Evolutionary conservation across 2,329 filamentous ascomycete species (phyloP), one percentile per base, ranked within the genome.

Genomic region (Orbilia brochopaga): DNA sequence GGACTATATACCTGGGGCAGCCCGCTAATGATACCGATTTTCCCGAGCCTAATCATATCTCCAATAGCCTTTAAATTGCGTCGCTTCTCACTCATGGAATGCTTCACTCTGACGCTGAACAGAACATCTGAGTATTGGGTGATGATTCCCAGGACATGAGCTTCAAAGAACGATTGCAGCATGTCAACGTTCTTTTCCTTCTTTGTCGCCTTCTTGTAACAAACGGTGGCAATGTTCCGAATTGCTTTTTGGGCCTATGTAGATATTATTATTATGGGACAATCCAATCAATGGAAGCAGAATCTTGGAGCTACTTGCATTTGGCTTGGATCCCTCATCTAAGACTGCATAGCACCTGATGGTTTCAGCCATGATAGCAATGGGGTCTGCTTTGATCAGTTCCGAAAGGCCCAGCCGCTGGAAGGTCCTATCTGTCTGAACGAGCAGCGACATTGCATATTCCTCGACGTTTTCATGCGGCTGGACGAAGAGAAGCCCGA

Each of bases 111-210:
- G 11, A 83, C 82, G 77, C 91, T 89, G 76, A 92, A 94, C 67
- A 97, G 87, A 8, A 85, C 81, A 60, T 92, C 88, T 0, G 90
- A 91, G 74, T 97, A 87, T 37, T 88, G 85, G 5, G 91, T 88
- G 80, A 97, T 92, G 60, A 97, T 87, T 4, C 92, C 93, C 5
- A 99, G 84, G 35, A 95, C 87, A 78, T 97, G 89, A 30, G 86
- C 85, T 73, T 95, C 88, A 46, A 97, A 85, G 78, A 96, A 97
- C 0, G 85, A 82, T 0, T 87, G 88, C 23, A 95, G 82, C 0
- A 85, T 80, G 69, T 88, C 86, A 1, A 78, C 78, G 15, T 73
- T 58, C 65, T 83, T 84, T 74, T 83, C 85, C 51, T 80, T 80
- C 60, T 83, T 81, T 1, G 19, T 15, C 11, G 56, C 44, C 17